Base-by-base conservation (phyloP, 192 early-diverging fungal species). In the Physocladia obscura region DNA sequence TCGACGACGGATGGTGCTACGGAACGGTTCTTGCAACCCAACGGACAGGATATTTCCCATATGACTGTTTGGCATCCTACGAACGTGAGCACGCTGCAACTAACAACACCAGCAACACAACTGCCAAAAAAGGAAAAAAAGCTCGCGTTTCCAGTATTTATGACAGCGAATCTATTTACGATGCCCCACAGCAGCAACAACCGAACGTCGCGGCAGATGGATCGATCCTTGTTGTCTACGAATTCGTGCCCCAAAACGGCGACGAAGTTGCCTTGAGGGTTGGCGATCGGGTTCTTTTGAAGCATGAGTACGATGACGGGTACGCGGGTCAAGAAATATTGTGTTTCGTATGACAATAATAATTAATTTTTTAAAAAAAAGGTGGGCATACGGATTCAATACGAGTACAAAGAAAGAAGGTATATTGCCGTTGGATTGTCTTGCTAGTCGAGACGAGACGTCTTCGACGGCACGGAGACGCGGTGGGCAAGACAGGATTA, bases 361-460 rank as follows among this genome's bases (percentile, higher is more conserved):
- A 15, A 15, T 32, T 34, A 15, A 5, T 11, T 21, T 55, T 54
- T 21, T 26, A 4, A 47, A 24, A 60, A 37, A 61, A 30, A 56
- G 69, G n/a, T 71, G 69, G 69, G 57, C 69, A 15, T 48, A 13
- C 13, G 69, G 69, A 1, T 26, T 27, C 13, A 71, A 71, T 48
- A 13, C 61, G 44, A n/a, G 38, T 13, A 61, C 38, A 13, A n/a
- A 34, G 4, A 17, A 40, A 19, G 32, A 49, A n/a, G 63, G 63
- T 3, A 17, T 65, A 32, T 65, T 65, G 32, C 63, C 63, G 13
- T 4, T 51, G 30, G 49, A 65, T 31, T 58, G 35, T 32, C 30
- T 58, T 31, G 24, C 19, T 13, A 6, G 21, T n/a, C 40, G 40
- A 13, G 57, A 30, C 8, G 13, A 58, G 21, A 52, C 44, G 11